phyloP scores from a whole-genome alignment of 768 basidiomycete genomes.

The Tephrocybe rancida region DNA sequence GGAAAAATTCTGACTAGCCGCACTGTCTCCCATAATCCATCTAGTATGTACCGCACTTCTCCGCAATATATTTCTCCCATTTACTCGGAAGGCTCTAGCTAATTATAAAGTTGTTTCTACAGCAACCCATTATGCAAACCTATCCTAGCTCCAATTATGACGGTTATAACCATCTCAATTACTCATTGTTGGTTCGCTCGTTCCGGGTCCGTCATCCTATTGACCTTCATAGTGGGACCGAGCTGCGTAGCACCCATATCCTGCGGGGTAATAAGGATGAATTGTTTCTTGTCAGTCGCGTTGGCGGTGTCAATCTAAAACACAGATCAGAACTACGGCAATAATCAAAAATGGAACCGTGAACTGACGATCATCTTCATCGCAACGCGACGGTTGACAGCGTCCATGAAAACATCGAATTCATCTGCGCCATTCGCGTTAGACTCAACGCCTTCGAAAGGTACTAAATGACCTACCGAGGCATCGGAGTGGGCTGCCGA shows the following conservation, averaged over 20 bases:
- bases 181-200: slow-evolving; percentile 33
- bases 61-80: no score
- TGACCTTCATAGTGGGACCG: slow-evolving; percentile 69
- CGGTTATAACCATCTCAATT: neutral
- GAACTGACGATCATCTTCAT: slow-evolving; percentile 92
- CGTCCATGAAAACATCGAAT: slow-evolving; percentile 99
- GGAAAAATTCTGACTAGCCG: no score
- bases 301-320: slow-evolving; percentile 89
- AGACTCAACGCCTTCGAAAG: neutral
- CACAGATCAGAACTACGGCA: neutral
- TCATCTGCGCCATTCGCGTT: slow-evolving; percentile 59
- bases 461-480: slow-evolving; percentile 54
- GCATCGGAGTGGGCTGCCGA: slow-evolving; percentile 91
- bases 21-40: no score
- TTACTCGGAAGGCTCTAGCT: no score
- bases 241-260: slow-evolving; percentile 78
- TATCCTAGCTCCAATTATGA: neutral
- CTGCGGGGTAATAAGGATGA: slow-evolving; percentile 95
- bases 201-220: slow-evolving; percentile 79
- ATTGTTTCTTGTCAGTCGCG: slow-evolving; percentile 86
- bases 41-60: no score
- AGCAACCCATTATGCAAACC: neutral
- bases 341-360: neutral
- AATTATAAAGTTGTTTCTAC: no score
- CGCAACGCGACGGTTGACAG: slow-evolving; percentile 86